A percentile compares a stretch with the other conserved stretches of the same genome.
Conservation (phyloP, 805 yeast species). For the Candida golubevii region DNA sequence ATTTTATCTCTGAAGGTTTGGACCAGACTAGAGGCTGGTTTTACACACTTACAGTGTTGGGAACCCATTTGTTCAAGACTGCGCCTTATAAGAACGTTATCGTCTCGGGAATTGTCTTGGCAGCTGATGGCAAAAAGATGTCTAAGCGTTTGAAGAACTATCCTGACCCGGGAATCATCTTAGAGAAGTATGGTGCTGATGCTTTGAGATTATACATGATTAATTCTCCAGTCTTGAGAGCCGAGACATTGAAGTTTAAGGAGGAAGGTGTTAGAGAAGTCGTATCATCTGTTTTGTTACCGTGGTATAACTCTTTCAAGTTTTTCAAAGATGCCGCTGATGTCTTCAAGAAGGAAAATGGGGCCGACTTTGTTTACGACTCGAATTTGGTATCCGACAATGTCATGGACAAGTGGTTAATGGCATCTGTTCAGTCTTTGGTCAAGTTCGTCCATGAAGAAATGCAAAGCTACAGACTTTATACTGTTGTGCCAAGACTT, state of each 20-base stretch:
- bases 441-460: slow-evolving; percentile 81
- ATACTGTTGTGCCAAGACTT: slow-evolving; percentile 93
- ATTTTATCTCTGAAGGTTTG: slow-evolving; percentile 96
- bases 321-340: slow-evolving; percentile 94
- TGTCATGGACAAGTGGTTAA: slow-evolving; percentile 96
- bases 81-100: slow-evolving; percentile 95
- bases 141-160: slow-evolving; percentile 96
- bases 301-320: slow-evolving; percentile 98
- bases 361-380: slow-evolving; percentile 69
- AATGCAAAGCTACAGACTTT: slow-evolving; percentile 85
- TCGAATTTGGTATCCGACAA: slow-evolving; percentile 62
- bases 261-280: slow-evolving; percentile 99
- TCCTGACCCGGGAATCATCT: slow-evolving; percentile 85
- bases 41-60: slow-evolving; percentile 91
- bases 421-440: slow-evolving; percentile 93
- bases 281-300: slow-evolving; percentile 89
- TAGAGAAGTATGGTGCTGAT: slow-evolving; percentile 94
- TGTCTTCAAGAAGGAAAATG: slow-evolving; percentile 70
- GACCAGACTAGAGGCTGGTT: slow-evolving; percentile 99
- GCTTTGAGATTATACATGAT: slow-evolving; percentile 93
- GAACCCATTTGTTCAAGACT: slow-evolving; percentile 86
- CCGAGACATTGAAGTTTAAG: slow-evolving; percentile 93
- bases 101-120: slow-evolving; percentile 93
- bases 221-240: slow-evolving; percentile 95
- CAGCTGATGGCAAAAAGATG: slow-evolving; percentile 99